phyloP scores from a whole-genome alignment of 345 rosid genomes.

The Camelina sativa region DNA sequence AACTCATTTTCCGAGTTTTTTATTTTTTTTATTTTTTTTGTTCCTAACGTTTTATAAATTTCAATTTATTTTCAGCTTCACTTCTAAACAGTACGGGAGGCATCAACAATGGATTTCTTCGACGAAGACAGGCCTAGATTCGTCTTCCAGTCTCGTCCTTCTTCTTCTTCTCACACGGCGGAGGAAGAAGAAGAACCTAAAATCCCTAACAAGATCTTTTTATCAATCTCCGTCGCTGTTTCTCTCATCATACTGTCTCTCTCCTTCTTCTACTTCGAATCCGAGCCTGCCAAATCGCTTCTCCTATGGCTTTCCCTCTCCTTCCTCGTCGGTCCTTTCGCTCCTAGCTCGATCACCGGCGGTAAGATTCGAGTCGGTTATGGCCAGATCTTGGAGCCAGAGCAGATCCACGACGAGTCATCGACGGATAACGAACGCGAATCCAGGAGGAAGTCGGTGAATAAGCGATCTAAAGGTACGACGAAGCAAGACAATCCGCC shows the following conservation, averaged over 20 bases:
- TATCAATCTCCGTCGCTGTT: constrained; percentile 44
- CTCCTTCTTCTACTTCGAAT: constrained; percentile 63
- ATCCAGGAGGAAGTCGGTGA: constrained; percentile 49
- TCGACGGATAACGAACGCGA: constrained; percentile 49
- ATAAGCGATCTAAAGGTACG: constrained; percentile 55
- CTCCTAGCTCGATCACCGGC: constrained; percentile 73
- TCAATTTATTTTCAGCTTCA: constrained; percentile 19
- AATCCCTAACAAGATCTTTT: constrained; percentile 41
- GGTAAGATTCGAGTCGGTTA: constrained; percentile 80
- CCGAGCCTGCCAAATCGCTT: constrained; percentile 70
- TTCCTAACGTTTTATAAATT: background rate
- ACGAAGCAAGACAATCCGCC: constrained; percentile 44
- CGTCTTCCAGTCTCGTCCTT: constrained; percentile 72
- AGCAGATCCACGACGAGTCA: constrained; percentile 43
- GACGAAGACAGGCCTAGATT: constrained; percentile 92
- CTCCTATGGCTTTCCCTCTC: constrained; percentile 77
- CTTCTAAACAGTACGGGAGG: background rate
- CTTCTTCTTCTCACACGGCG: constrained; percentile 39
- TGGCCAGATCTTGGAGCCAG: constrained; percentile 62
- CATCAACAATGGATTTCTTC: constrained; percentile 71
- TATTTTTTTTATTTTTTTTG: background rate
- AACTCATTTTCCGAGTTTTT: background rate
- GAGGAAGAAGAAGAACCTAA: constrained; percentile 27
- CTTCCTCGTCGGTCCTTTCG: constrained; percentile 70
- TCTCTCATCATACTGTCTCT: constrained; percentile 55